Conservation (phyloP, 352 stramenopile genomes). For the Phytophthora cactorum region DNA sequence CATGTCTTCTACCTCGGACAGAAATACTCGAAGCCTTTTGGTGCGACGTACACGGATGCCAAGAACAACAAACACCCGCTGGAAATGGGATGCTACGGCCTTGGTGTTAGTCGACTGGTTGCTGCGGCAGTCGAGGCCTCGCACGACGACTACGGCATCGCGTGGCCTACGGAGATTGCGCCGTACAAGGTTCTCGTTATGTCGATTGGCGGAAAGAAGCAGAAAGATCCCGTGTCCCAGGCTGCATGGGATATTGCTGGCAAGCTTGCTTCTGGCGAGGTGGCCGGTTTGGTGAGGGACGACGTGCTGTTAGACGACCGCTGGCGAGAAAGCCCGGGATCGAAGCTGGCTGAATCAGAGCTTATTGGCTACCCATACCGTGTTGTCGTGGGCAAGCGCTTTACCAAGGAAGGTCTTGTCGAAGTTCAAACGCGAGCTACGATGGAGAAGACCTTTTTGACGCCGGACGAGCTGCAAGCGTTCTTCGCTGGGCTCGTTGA, state of each 20-base stretch:
- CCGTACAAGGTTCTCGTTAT: slow-evolving; percentile 86
- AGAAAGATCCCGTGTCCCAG: slow-evolving; percentile 53
- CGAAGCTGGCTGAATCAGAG: slow-evolving; percentile 86
- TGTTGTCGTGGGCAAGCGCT: slow-evolving; percentile 85
- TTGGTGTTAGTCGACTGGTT: slow-evolving; percentile 85
- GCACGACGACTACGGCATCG: slow-evolving; percentile 80
- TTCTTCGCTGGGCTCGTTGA: slow-evolving; percentile 46
- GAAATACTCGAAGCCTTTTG: slow-evolving; percentile 89
- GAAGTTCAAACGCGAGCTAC: slow-evolving; percentile 75
- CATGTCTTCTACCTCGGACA: slow-evolving; percentile 91
- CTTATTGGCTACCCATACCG: slow-evolving; percentile 88
- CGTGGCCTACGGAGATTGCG: slow-evolving; percentile 83
- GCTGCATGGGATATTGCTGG: slow-evolving; percentile 56
- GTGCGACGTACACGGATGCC: slow-evolving; percentile 57
- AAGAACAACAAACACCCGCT: slow-evolving; percentile 64
- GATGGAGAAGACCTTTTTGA: slow-evolving; percentile 68
- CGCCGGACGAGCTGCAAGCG: slow-evolving; percentile 41
- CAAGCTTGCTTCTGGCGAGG: slow-evolving; percentile 46
- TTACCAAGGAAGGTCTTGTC: slow-evolving; percentile 74
- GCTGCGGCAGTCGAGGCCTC: slow-evolving; percentile 82
- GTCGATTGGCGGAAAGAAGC: slow-evolving; percentile 67
- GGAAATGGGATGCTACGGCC: slow-evolving; percentile 91
- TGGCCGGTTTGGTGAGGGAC: slow-evolving; percentile 40
- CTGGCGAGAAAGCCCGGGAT: slow-evolving; percentile 80
- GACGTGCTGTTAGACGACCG: slow-evolving; percentile 88